Percentiles rank a stretch among this genome's conserved stretches.
Conservation (phyloP, 352 stramenopile genomes). For the Elongisporangium senticosum region DNA sequence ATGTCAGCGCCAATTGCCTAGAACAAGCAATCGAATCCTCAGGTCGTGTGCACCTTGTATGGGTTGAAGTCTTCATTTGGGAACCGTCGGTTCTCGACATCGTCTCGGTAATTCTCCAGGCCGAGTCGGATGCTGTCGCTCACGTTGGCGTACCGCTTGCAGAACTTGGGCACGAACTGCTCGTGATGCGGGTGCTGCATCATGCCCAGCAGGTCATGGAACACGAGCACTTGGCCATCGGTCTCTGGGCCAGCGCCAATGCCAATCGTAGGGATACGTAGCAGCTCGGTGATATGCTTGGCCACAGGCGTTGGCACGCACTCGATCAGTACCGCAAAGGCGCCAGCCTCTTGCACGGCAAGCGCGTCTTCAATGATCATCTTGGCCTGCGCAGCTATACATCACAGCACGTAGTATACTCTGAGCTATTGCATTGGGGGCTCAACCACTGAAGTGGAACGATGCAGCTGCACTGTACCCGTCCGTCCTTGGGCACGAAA, state of each 20-base stretch:
- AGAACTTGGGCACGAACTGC: conserved; percentile 96
- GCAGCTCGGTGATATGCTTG: conserved; percentile 90
- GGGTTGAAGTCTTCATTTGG: conserved; percentile 92
- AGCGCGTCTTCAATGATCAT: conserved; percentile 96
- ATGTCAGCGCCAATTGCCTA: background rate
- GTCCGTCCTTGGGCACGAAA: conserved; percentile 96
- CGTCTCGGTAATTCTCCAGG: conserved; percentile 93
- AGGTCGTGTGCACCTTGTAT: conserved; percentile 80
- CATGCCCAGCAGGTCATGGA: conserved; percentile 98
- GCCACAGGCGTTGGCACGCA: conserved; percentile 88
- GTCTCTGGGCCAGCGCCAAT: conserved; percentile 95
- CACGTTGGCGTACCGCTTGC: conserved; percentile 96
- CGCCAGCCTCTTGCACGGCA: conserved; percentile 92
- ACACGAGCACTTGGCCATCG: conserved; percentile 96
- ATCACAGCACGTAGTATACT: background rate
- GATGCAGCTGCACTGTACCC: conserved; percentile 29
- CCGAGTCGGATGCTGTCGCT: conserved; percentile 91
- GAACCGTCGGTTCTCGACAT: conserved; percentile 95
- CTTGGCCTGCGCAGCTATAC: conserved; percentile 69
- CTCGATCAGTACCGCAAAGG: conserved; percentile 91
- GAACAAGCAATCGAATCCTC: no score
- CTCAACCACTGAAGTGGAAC: background rate
- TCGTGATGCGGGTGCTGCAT: conserved; percentile 97
- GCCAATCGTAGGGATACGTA: conserved; percentile 98
- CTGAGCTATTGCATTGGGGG: no score